Conservation (phyloP, 1,284 basidiomycete genomes). For the Apiotrichum montevideense region DNA sequence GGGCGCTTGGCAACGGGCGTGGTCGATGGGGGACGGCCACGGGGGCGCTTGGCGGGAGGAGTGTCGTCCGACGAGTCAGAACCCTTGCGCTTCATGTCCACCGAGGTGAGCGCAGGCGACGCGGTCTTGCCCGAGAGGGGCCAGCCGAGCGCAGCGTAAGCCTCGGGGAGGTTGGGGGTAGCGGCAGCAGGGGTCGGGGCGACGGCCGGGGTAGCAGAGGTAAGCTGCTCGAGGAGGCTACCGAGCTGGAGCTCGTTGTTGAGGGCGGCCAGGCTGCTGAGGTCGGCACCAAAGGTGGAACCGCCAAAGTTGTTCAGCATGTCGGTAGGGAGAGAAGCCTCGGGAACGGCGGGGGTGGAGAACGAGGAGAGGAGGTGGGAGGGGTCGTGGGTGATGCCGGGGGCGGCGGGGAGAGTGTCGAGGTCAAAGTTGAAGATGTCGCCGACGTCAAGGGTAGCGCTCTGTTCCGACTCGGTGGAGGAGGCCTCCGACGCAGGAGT, state of each 20-base stretch:
- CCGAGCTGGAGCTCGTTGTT: constrained; percentile 24
- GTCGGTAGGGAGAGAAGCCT: constrained; percentile 17
- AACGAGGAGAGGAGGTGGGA: constrained; percentile 20
- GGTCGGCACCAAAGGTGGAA: constrained; percentile 18
- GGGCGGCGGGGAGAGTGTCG: constrained; percentile 20
- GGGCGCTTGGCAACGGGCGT: constrained; percentile 18
- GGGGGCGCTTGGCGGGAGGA: constrained; percentile 22
- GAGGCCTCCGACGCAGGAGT: constrained; percentile 13
- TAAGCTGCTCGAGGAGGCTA: constrained; percentile 18
- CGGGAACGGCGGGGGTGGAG: constrained; percentile 9
- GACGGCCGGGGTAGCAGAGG: constrained; percentile 1
- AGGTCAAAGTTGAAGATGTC: constrained; percentile 20
- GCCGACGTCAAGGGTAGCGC: constrained; percentile 26
- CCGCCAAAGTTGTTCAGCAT: constrained; percentile 26
- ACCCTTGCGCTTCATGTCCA: constrained; percentile 31
- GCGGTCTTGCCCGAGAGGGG: constrained; percentile 9
- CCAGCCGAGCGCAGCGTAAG: constrained; percentile 22
- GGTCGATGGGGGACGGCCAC: constrained; percentile 22
- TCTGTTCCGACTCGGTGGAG: constrained; percentile 37
- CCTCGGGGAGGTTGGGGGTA: constrained; percentile 9
- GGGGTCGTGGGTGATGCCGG: constrained; percentile 29
- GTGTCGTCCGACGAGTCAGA: constrained; percentile 21
- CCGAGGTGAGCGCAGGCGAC: constrained; percentile 12
- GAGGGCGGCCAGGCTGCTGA: constrained; percentile 24
- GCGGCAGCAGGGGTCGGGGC: constrained; percentile 4